Evolutionary conservation across 805 yeast species (phyloP).

Genomic region (Candida anglica): DNA sequence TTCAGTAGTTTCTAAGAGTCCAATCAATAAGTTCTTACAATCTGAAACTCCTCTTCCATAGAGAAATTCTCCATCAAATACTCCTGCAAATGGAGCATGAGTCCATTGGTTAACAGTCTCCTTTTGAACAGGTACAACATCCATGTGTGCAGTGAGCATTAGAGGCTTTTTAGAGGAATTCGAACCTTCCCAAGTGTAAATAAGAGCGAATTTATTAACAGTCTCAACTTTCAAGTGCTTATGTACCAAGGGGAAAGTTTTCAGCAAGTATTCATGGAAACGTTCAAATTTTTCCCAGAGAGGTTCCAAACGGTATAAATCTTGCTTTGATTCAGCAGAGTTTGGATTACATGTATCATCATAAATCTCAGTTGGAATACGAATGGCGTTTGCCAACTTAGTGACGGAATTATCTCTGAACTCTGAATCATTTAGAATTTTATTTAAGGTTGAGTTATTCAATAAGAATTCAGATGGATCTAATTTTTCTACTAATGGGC

Average conservation of each 20-base stretch:
- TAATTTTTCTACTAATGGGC: slow-evolving; percentile 31
- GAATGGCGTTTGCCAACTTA: slow-evolving; percentile 23
- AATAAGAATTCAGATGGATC: slow-evolving; percentile 21
- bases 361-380: slow-evolving; percentile 27
- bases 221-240: slow-evolving; percentile 27
- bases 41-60: slow-evolving; percentile 36
- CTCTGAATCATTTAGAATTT: slow-evolving; percentile 21
- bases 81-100: slow-evolving; percentile 35
- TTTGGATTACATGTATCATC: slow-evolving; percentile 29
- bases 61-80: slow-evolving; percentile 24
- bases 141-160: slow-evolving; percentile 36
- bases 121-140: slow-evolving; percentile 38
- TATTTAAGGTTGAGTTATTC: slow-evolving; percentile 14
- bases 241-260: slow-evolving; percentile 30
- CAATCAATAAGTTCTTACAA: slow-evolving; percentile 42
- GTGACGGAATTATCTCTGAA: slow-evolving; percentile 19
- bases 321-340: slow-evolving; percentile 16
- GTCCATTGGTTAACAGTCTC: slow-evolving; percentile 37
- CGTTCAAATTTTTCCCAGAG: slow-evolving; percentile 18
- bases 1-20: slow-evolving; percentile 36
- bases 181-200: slow-evolving; percentile 36
- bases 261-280: slow-evolving; percentile 26
- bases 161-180: slow-evolving; percentile 27
- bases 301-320: slow-evolving; percentile 24
- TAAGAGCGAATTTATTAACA: slow-evolving; percentile 33